Evolutionary conservation across 352 stramenopile species (phyloP).

Genomic region (Phytophthora pistaciae): DNA sequence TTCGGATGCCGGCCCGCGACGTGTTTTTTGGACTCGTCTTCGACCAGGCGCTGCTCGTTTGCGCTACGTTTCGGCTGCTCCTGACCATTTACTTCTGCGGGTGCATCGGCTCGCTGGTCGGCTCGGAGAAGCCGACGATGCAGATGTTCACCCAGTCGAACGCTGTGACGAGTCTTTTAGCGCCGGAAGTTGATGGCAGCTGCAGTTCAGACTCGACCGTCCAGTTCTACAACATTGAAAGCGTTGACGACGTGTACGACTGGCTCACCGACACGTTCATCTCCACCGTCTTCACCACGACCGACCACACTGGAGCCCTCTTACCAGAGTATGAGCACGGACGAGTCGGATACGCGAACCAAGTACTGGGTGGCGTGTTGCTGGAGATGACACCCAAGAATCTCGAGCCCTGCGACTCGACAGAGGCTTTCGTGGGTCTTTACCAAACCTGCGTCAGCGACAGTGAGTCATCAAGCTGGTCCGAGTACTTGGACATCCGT

Average conservation of each 20-base stretch:
- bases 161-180: not conserved
- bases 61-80: no score
- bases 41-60: no score
- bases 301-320: slow-evolving; percentile 43
- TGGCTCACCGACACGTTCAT: slow-evolving; percentile 51
- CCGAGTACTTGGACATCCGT: not conserved
- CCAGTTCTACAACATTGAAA: slow-evolving; percentile 49
- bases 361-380: not conserved
- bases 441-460: not conserved
- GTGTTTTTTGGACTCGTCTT: no score
- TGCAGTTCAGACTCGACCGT: not conserved
- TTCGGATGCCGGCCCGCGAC: no score
- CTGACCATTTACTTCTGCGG: no score
- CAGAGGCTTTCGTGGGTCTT: not conserved
- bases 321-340: slow-evolving; percentile 22
- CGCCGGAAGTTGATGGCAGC: not conserved
- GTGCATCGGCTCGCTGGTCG: no score
- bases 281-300: slow-evolving; percentile 46
- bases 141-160: not conserved
- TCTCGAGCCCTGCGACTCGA: not conserved
- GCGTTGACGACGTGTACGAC: slow-evolving; percentile 39
- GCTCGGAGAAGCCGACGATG: no score
- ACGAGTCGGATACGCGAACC: not conserved
- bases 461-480: not conserved
- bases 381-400: not conserved